Percentiles rank a stretch among this genome's conserved stretches.
Conservation (phyloP, 1,284 basidiomycete genomes). For the Puccinia hordei region DNA sequence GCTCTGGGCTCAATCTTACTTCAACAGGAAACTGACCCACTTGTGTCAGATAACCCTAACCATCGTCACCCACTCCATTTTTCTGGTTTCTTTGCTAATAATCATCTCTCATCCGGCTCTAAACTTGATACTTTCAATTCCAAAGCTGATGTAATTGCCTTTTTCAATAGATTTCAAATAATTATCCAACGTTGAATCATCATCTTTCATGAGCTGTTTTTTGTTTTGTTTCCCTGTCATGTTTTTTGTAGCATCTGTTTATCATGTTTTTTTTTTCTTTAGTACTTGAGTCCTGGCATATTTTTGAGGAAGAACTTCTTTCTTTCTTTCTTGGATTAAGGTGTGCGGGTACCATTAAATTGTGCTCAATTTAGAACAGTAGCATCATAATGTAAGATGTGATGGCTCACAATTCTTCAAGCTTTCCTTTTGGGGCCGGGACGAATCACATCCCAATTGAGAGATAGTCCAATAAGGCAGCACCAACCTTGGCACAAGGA, state of each 20-base stretch:
- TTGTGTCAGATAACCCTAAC: not conserved
- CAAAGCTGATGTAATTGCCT: not conserved
- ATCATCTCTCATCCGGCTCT: not conserved
- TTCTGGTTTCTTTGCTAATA: not conserved
- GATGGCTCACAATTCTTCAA: too few relatives aligned
- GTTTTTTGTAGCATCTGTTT: too few relatives aligned
- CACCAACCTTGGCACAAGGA: too few relatives aligned
- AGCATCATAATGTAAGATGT: too few relatives aligned
- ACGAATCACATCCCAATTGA: too few relatives aligned
- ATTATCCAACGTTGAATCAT: not conserved
- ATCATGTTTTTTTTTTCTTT: not conserved
- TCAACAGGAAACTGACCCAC: not conserved
- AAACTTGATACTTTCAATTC: not conserved
- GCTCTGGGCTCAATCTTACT: conserved; percentile 16
- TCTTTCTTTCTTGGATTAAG: not conserved
- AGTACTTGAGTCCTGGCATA: not conserved
- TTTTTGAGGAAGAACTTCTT: not conserved
- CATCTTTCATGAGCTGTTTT: not conserved
- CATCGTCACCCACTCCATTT: not conserved
- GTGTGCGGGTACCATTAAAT: too few relatives aligned
- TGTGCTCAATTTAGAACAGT: too few relatives aligned
- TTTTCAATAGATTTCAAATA: not conserved
- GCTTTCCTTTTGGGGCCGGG: too few relatives aligned
- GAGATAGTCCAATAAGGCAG: too few relatives aligned
- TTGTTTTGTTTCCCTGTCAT: too few relatives aligned